Conservation (phyloP, 2,329 filamentous ascomycete genomes). For the Neurospora sp. region DNA sequence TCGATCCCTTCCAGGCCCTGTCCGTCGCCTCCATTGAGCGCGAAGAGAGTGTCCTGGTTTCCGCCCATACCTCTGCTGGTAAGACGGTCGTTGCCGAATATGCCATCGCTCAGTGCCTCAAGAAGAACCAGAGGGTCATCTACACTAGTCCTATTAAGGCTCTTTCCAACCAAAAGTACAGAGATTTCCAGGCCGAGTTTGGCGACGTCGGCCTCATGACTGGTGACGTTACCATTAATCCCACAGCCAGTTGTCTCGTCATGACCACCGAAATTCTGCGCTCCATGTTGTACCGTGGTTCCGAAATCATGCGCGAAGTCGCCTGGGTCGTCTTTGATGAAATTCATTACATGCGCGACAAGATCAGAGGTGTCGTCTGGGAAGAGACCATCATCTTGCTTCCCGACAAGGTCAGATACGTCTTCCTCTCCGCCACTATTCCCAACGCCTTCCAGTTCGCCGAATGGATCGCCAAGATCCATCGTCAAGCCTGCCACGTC, state of each 20-base stretch:
- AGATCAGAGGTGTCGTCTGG: constrained; percentile 91
- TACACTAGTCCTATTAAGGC: constrained; percentile 99
- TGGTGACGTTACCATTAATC: constrained; percentile 98
- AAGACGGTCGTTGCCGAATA: constrained; percentile 99
- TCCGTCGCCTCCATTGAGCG: constrained; percentile 92
- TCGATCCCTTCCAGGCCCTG: constrained; percentile 95
- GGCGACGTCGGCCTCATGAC: constrained; percentile 98
- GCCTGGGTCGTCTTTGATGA: constrained; percentile 98
- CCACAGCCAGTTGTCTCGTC: constrained; percentile 91
- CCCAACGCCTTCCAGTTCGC: constrained; percentile 99
- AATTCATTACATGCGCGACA: constrained; percentile 97
- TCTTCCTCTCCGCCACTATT: constrained; percentile 96
- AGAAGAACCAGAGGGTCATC: constrained; percentile 95
- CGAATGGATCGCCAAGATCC: constrained; percentile 98
- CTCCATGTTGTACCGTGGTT: constrained; percentile 95
- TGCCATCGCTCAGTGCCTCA: constrained; percentile 92
- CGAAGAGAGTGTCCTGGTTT: constrained; percentile 92
- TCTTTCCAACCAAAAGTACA: constrained; percentile 95
- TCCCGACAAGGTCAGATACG: constrained; percentile 96
- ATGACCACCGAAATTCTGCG: constrained; percentile 99
- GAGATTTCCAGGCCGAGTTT: constrained; percentile 92
- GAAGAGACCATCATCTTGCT: constrained; percentile 98
- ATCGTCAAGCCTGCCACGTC: constrained; percentile 94
- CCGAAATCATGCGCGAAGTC: constrained; percentile 98
- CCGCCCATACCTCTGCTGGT: constrained; percentile 92